Evolutionary conservation across 345 rosid species (phyloP).

Genomic region (Brassica juncea): DNA sequence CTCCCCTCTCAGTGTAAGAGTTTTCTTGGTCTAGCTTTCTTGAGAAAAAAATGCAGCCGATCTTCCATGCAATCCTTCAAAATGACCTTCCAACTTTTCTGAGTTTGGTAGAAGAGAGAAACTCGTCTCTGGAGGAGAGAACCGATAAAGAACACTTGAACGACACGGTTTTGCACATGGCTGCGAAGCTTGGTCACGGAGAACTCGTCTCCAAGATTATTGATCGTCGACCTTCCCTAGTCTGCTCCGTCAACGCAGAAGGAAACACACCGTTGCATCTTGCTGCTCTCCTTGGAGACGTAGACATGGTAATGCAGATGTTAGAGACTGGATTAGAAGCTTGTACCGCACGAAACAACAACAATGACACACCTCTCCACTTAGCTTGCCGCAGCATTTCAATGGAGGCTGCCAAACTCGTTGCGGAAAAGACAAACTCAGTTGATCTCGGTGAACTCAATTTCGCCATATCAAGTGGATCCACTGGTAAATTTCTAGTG

Average conservation of each 20-base stretch:
- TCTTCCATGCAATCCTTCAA: not conserved
- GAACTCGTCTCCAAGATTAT: not conserved
- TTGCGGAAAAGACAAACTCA: not conserved
- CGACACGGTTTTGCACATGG: not conserved
- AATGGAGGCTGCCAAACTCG: not conserved
- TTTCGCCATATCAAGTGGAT: not conserved
- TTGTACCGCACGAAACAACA: not conserved
- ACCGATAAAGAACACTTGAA: not conserved
- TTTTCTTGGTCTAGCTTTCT: not conserved
- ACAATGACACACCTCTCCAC: not conserved
- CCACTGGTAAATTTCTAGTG: not conserved
- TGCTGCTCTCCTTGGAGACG: not conserved
- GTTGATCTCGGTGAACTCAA: not conserved
- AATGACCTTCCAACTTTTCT: not conserved
- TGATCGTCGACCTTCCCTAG: not conserved
- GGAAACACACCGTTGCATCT: not conserved
- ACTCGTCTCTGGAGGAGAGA: not conserved
- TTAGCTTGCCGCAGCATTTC: conserved; percentile 2
- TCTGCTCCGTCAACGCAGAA: not conserved
- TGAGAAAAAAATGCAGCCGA: not conserved
- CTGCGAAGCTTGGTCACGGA: not conserved
- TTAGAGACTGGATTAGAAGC: not conserved
- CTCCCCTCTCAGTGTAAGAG: not conserved
- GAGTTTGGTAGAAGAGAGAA: not conserved
- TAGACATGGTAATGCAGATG: not conserved